Conservation (phyloP, 495 filamentous ascomycete genomes). For the Aspergillus indologenus region DNA sequence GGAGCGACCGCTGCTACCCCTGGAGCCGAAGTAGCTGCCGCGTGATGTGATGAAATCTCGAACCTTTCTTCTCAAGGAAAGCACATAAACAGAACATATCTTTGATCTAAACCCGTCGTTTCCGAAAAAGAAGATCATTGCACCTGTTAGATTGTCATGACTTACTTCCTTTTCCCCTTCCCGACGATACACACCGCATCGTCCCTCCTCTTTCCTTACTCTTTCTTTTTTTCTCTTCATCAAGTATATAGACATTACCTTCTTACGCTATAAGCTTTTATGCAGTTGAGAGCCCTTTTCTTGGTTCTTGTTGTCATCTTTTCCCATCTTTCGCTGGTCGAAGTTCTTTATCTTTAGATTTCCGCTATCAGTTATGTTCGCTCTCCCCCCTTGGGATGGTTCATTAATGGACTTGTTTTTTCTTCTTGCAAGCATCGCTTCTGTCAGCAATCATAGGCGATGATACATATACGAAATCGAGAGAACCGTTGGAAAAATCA, state of each 20-base stretch:
- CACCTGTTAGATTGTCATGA: no score
- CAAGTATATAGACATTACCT: conserved; percentile 11
- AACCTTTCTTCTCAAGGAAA: background rate
- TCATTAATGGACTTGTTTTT: no score
- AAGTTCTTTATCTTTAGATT: conserved; percentile 8
- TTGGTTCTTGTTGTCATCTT: background rate
- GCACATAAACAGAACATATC: background rate
- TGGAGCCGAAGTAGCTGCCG: conserved; percentile 34
- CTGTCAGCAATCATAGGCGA: no score
- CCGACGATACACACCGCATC: background rate
- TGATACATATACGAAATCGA: no score
- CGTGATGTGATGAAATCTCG: no score
- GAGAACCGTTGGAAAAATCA: no score
- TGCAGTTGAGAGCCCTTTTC: background rate
- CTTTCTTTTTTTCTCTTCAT: background rate
- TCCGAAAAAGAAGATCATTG: no score
- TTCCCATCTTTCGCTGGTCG: conserved; percentile 14
- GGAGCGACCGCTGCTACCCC: conserved; percentile 6
- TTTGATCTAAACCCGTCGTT: no score
- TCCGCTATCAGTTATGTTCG: background rate
- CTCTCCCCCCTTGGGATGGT: no score
- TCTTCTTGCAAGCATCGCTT: no score
- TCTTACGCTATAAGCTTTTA: background rate
- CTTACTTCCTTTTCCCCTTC: background rate
- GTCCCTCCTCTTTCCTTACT: background rate